These are phyloP conservation scores for Mucor sp. DNA, from an alignment of 371 early-diverging fungal genomes.

Conservation along the genomic window DNA sequence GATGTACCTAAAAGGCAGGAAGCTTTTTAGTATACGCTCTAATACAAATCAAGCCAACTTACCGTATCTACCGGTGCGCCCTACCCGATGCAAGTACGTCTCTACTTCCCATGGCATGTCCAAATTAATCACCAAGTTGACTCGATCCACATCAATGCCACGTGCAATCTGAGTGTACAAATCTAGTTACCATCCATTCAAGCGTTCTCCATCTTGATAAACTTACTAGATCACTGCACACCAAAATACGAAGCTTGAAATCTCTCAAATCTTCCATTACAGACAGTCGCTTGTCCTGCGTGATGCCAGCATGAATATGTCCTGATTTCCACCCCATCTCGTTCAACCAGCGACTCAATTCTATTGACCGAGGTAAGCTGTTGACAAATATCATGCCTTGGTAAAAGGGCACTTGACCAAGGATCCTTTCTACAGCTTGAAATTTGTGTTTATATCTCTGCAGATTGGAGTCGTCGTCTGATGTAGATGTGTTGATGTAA, in stretches of 20 bases:
- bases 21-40: background rate
- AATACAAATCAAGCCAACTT: background rate
- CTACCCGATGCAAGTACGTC: constrained; percentile 99
- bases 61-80: constrained; percentile 99
- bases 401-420: constrained; percentile 61
- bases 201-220: background rate
- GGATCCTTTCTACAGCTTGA: constrained; percentile 45
- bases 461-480: constrained; percentile 10
- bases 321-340: constrained; percentile 62
- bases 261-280: constrained; percentile 68
- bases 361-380: constrained; percentile 52
- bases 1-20: constrained; percentile 35
- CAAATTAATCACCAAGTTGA: constrained; percentile 97
- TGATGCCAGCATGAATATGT: constrained; percentile 54
- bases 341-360: constrained; percentile 57
- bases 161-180: constrained; percentile 74
- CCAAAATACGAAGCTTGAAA: constrained; percentile 70
- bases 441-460: constrained; percentile 55
- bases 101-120: constrained; percentile 91
- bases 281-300: constrained; percentile 59
- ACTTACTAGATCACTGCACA: constrained; percentile 76
- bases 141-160: constrained; percentile 98
- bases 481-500: constrained; percentile 32
- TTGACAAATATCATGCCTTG: constrained; percentile 71
- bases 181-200: background rate